Conservation (phyloP, 1,139 yeast species). For the Lodderomyces parapsilosis region DNA sequence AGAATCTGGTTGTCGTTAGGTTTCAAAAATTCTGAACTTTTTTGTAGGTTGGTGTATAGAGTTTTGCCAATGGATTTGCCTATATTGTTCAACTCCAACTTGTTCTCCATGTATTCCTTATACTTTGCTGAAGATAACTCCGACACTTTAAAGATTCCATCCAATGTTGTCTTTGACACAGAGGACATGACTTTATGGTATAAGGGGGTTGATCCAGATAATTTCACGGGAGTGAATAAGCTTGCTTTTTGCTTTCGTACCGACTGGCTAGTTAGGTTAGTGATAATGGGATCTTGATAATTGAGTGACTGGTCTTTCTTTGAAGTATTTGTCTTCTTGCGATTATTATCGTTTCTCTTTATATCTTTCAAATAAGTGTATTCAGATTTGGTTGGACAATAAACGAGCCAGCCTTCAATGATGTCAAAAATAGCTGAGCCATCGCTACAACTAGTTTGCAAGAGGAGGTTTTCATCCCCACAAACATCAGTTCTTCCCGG, state of each 20-base stretch:
- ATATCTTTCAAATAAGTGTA: conserved; percentile 29
- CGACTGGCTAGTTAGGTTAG: conserved; percentile 5
- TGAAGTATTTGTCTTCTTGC: neutral
- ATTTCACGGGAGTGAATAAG: conserved; percentile 41
- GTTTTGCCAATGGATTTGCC: conserved; percentile 33
- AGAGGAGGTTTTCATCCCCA: conserved; percentile 22
- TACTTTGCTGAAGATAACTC: conserved; percentile 48
- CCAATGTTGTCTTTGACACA: conserved; percentile 53
- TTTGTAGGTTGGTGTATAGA: conserved; percentile 31
- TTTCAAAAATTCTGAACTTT: conserved; percentile 23
- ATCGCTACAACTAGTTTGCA: conserved; percentile 33
- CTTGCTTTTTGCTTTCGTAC: neutral
- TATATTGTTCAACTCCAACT: conserved; percentile 25
- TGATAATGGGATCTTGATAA: conserved; percentile 14
- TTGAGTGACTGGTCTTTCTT: neutral
- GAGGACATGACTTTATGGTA: conserved; percentile 46
- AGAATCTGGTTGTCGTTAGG: conserved; percentile 35
- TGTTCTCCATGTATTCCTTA: conserved; percentile 31
- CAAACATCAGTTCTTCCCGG: neutral
- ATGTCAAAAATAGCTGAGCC: conserved; percentile 48
- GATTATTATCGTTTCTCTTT: conserved; percentile 10
- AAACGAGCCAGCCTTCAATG: conserved; percentile 51
- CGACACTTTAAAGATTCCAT: conserved; percentile 50
- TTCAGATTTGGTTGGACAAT: conserved; percentile 42
- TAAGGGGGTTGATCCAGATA: conserved; percentile 47